Conservation (phyloP, 2,329 filamentous ascomycete genomes). For the Nigrograna mackinnonii region DNA sequence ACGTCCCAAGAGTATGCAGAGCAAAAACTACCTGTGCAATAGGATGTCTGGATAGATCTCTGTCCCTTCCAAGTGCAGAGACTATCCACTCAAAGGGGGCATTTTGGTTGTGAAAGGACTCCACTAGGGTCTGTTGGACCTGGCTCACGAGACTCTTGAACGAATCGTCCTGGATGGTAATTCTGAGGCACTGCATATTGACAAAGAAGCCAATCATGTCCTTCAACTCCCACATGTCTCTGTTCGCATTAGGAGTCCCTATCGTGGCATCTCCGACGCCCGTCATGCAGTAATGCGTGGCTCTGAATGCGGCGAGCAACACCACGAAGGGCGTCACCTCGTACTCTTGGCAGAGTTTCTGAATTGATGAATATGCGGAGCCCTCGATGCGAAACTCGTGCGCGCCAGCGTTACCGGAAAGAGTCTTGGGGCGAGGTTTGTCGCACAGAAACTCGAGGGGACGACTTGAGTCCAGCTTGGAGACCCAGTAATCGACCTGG, state of each 20-base stretch:
- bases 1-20: constrained; percentile 1
- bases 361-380: not conserved
- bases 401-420: constrained; percentile 3
- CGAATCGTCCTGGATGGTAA: constrained; percentile 3
- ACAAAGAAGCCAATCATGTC: constrained; percentile 16
- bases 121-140: not conserved
- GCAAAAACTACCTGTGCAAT: constrained; percentile 2
- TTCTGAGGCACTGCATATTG: constrained; percentile 12
- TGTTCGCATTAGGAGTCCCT: constrained; percentile 8
- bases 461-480: not conserved
- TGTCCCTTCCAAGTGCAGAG: not conserved
- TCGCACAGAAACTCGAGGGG: constrained; percentile 4
- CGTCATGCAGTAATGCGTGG: constrained; percentile 10
- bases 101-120: constrained; percentile 5
- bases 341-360: constrained; percentile 1
- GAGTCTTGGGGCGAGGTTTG: constrained; percentile 1
- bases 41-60: constrained; percentile 1
- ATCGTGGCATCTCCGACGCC: constrained; percentile 10
- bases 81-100: constrained; percentile 5
- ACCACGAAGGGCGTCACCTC: constrained; percentile 6
- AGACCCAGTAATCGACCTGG: constrained; percentile 4
- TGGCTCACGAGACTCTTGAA: constrained; percentile 8
- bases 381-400: not conserved
- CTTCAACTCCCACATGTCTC: constrained; percentile 5
- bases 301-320: constrained; percentile 8